phyloP scores from a whole-genome alignment of 139 green algal species.

The Edaphochlamys debaryana region DNA sequence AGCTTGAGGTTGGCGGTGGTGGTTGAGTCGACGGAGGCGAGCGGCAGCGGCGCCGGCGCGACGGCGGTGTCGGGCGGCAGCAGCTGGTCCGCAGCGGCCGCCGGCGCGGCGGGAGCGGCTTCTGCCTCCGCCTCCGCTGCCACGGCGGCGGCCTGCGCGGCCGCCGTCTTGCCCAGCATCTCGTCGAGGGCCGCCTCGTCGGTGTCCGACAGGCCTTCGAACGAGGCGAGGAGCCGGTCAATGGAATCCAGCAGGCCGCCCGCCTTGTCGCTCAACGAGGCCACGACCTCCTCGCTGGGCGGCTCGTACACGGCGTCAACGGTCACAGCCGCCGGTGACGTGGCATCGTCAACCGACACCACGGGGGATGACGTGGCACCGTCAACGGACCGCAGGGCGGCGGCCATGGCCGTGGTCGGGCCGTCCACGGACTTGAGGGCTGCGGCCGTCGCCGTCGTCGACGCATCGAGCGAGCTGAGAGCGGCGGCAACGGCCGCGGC shows the following conservation, averaged over 20 bases:
- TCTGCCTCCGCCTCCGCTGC: not conserved
- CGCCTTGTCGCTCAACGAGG: not conserved
- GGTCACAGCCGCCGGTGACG: not conserved
- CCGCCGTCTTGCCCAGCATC: not conserved
- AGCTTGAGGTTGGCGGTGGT: not conserved
- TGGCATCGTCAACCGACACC: not conserved
- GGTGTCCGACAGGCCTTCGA: not conserved
- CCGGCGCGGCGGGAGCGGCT: no score
- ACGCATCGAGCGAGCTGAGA: no score
- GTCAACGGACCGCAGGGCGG: no score
- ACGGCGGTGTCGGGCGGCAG: no score
- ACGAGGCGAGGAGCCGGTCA: not conserved
- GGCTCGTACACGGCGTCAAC: not conserved
- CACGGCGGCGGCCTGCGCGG: not conserved
- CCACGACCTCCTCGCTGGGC: not conserved
- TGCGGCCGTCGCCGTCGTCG: no score
- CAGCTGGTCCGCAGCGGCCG: no score
- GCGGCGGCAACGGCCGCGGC: no score
- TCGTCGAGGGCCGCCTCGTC: not conserved
- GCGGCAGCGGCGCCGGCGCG: no score
- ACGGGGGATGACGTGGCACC: no score
- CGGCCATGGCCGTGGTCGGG: no score
- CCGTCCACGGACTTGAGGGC: no score
- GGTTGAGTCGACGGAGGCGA: not conserved
- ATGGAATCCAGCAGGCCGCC: not conserved